phyloP scores from a whole-genome alignment of 2,329 filamentous ascomycete species.

The Fusarium stilboides region DNA sequence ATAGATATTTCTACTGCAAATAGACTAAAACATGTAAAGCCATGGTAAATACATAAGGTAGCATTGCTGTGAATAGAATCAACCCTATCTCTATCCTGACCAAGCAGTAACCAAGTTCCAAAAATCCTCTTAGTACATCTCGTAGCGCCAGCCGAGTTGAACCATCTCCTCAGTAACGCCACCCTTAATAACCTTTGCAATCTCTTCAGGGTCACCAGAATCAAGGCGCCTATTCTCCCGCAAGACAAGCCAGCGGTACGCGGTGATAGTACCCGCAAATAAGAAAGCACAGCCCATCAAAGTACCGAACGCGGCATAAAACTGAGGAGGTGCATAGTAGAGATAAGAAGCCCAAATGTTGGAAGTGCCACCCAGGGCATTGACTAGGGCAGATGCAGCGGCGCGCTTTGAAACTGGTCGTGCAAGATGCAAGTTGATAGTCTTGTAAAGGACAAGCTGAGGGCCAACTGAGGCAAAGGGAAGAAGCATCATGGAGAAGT shows the following conservation, averaged over 20 bases:
- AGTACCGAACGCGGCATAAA: slow-evolving; percentile 59
- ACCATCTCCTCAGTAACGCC: slow-evolving; percentile 63
- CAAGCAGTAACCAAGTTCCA: accelerated
- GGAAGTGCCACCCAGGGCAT: slow-evolving; percentile 54
- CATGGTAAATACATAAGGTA: background rate
- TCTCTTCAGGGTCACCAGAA: slow-evolving; percentile 54
- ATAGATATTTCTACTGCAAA: background rate
- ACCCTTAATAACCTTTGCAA: slow-evolving; percentile 58
- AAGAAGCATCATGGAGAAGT: slow-evolving; percentile 61
- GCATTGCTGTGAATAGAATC: too few species aligned
- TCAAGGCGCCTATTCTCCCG: slow-evolving; percentile 59
- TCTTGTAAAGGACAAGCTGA: slow-evolving; percentile 60
- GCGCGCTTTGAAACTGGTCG: slow-evolving; percentile 60
- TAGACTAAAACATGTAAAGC: background rate
- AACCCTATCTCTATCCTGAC: background rate
- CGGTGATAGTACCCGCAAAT: slow-evolving; percentile 54
- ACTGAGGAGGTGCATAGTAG: slow-evolving; percentile 57
- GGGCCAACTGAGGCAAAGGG: slow-evolving; percentile 55
- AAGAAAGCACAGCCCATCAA: slow-evolving; percentile 55
- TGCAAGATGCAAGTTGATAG: slow-evolving; percentile 59
- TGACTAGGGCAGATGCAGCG: slow-evolving; percentile 59
- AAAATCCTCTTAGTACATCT: slow-evolving; percentile 55
- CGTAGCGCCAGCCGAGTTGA: slow-evolving; percentile 59
- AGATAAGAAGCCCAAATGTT: slow-evolving; percentile 57
- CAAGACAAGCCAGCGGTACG: slow-evolving; percentile 56